These are phyloP conservation scores for Sporothrix curviconia DNA, from an alignment of 2,329 filamentous ascomycete genomes.

Conservation along the genomic window DNA sequence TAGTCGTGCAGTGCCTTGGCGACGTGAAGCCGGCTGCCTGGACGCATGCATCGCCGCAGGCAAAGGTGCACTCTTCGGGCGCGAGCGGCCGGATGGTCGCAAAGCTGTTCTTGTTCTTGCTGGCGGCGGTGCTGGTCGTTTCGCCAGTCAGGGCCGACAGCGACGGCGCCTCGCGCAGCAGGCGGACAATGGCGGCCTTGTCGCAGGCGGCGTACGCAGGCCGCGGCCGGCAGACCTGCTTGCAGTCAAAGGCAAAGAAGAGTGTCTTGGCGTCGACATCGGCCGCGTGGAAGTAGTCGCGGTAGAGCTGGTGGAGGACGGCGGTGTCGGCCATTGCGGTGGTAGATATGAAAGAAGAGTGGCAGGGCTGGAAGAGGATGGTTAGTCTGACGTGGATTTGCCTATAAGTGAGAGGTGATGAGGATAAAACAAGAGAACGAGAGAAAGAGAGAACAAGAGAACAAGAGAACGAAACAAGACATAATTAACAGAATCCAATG, in stretches of 20 bases:
- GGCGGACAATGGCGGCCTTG: slow-evolving; percentile 22
- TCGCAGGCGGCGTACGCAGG: slow-evolving; percentile 22
- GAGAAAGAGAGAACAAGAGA: no score
- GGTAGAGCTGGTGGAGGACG: slow-evolving; percentile 17
- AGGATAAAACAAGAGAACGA: no score
- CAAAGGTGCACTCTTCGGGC: neutral
- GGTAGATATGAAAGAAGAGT: no score
- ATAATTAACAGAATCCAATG: no score
- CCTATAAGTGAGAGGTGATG: no score
- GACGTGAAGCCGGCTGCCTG: neutral
- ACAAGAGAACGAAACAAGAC: no score
- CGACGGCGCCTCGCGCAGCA: slow-evolving; percentile 20
- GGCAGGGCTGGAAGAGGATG: no score
- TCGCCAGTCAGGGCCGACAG: no score
- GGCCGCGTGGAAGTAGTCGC: slow-evolving; percentile 12
- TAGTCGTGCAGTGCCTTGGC: neutral
- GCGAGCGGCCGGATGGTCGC: neutral
- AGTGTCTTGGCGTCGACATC: slow-evolving; percentile 16
- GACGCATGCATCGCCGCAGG: neutral
- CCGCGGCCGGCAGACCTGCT: slow-evolving; percentile 22
- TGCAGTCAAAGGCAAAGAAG: slow-evolving; percentile 17
- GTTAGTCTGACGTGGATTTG: no score
- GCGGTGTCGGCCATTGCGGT: no score
- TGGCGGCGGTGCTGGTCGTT: no score
- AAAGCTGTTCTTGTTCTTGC: neutral